phyloP scores from a whole-genome alignment of 1,284 basidiomycete genomes.

The Ganoderma meredithae region DNA sequence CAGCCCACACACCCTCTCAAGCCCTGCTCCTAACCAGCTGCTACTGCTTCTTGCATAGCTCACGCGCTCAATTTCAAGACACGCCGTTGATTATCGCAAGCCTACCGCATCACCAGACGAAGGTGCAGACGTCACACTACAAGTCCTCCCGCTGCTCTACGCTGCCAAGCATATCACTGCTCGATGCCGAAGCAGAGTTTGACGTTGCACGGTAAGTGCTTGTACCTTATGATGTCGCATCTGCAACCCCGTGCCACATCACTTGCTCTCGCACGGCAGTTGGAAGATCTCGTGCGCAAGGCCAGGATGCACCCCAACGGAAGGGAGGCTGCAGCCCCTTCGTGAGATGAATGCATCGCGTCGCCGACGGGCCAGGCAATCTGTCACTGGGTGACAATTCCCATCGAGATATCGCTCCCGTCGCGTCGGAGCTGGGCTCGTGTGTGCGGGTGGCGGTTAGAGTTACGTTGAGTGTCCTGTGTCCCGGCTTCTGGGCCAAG shows the following conservation, averaged over 20 bases:
- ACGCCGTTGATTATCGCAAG: not conserved
- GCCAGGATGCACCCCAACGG: not conserved
- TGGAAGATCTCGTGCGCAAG: not conserved
- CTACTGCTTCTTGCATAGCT: not conserved
- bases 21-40: not conserved
- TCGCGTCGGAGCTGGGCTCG: not conserved
- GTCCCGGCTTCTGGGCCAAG: slow-evolving; percentile 1
- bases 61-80: not conserved
- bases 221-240: not conserved
- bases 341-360: slow-evolving; percentile 1
- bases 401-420: slow-evolving; percentile 1
- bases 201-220: slow-evolving; percentile 1
- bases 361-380: not conserved
- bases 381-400: not conserved
- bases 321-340: not conserved
- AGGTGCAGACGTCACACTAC: not conserved
- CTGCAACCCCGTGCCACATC: not conserved
- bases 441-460: slow-evolving; percentile 2
- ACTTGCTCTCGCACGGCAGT: not conserved
- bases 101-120: not conserved
- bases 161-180: not conserved
- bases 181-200: not conserved
- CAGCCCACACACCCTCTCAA: not conserved
- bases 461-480: slow-evolving; percentile 11
- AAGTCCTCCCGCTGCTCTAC: not conserved